These are phyloP conservation scores for Epichloe brachyelytri DNA, from an alignment of 2,329 filamentous ascomycete species.

Conservation along the genomic window DNA sequence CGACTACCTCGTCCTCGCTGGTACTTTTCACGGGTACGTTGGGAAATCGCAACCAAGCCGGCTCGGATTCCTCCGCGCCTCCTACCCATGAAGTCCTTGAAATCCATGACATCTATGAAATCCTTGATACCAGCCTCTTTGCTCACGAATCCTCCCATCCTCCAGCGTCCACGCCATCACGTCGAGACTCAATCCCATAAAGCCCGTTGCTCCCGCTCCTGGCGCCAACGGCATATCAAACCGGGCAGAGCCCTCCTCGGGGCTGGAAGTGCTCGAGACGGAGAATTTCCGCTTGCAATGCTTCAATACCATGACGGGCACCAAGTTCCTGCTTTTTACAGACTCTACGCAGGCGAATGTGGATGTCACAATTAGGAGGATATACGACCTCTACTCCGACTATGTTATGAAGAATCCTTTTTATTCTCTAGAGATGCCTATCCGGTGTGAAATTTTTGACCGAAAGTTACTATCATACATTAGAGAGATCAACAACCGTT, in stretches of 20 bases:
- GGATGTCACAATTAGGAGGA: slow-evolving; percentile 66
- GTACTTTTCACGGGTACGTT: slow-evolving; percentile 83
- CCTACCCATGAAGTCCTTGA: no score
- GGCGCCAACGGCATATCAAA: slow-evolving; percentile 25
- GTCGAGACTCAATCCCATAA: slow-evolving; percentile 46
- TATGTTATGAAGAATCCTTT: slow-evolving; percentile 99
- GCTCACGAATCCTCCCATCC: slow-evolving; percentile 6
- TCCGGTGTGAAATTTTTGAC: slow-evolving; percentile 92
- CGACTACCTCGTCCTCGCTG: slow-evolving; percentile 91
- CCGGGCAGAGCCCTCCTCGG: slow-evolving; percentile 54
- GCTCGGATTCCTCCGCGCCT: no score
- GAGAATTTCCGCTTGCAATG: slow-evolving; percentile 93
- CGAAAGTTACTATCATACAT: slow-evolving; percentile 71
- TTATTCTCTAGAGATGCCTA: slow-evolving; percentile 94
- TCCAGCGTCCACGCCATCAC: slow-evolving; percentile 56
- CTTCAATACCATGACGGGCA: slow-evolving; percentile 88
- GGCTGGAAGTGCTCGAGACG: slow-evolving; percentile 85
- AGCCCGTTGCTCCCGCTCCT: slow-evolving; percentile 22
- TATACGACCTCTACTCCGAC: slow-evolving; percentile 92
- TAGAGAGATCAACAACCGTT: slow-evolving; percentile 53
- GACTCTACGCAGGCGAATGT: slow-evolving; percentile 79
- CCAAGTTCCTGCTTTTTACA: slow-evolving; percentile 91
- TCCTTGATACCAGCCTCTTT: background rate
- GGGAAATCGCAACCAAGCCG: no score
- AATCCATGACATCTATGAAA: no score